A percentile compares a stretch with the other conserved stretches of the same genome.
These are phyloP conservation scores for Pythium myriotylum DNA, from an alignment of 352 stramenopile species.

Conservation along the genomic window DNA sequence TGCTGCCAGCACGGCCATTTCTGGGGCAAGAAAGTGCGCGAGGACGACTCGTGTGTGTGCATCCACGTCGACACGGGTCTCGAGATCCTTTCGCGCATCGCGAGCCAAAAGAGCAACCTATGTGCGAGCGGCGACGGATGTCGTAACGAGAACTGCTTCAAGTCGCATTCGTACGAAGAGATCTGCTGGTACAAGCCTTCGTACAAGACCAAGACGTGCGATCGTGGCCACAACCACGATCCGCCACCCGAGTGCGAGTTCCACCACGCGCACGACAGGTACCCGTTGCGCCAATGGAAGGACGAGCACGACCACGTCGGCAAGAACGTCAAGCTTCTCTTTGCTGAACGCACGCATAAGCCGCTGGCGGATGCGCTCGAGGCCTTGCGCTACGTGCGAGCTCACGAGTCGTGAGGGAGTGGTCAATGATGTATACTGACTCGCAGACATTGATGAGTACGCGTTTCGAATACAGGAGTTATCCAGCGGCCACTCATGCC, in stretches of 20 bases:
- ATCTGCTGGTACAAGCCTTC: slow-evolving; percentile 29
- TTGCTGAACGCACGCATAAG: slow-evolving; percentile 22
- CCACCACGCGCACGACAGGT: background rate
- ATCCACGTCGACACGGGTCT: slow-evolving; percentile 45
- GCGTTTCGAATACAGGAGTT: no score
- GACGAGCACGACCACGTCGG: slow-evolving; percentile 24
- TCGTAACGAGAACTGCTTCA: slow-evolving; percentile 15
- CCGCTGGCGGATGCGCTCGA: slow-evolving; percentile 21
- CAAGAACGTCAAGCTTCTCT: slow-evolving; percentile 13
- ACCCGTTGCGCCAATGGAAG: slow-evolving; percentile 12
- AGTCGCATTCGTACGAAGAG: slow-evolving; percentile 30
- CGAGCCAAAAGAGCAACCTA: slow-evolving; percentile 17
- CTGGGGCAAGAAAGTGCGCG: slow-evolving; percentile 40
- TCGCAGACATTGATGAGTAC: no score
- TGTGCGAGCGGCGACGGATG: slow-evolving; percentile 12
- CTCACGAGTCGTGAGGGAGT: slow-evolving; percentile 6
- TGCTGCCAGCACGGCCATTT: slow-evolving; percentile 49
- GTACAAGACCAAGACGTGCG: slow-evolving; percentile 17
- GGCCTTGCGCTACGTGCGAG: slow-evolving; percentile 17
- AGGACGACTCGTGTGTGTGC: slow-evolving; percentile 35
- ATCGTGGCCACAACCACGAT: slow-evolving; percentile 5
- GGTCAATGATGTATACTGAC: no score
- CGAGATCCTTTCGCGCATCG: slow-evolving; percentile 44
- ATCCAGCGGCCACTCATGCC: no score
- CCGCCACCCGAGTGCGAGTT: slow-evolving; percentile 10